Evolutionary conservation across 208 protist species (phyloP), one percentile per base, ranked within the genome.

Genomic region (Acanthamoeba castellanii): DNA sequence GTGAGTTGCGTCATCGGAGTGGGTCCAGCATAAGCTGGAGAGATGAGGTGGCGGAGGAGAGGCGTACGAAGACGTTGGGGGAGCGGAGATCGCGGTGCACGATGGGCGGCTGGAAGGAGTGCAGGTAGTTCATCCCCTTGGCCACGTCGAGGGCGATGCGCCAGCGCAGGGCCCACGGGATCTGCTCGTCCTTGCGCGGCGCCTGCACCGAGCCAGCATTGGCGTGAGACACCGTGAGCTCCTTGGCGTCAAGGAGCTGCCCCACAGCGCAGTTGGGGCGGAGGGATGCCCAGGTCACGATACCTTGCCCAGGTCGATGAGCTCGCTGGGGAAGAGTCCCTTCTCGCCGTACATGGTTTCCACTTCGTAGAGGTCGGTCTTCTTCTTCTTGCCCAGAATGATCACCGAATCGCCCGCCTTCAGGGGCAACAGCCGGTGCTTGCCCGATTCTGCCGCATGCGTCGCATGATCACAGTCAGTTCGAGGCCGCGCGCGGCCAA

Each of bases 41-140:
- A 70, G 92, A 68, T 27, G 20, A 34, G 13, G 5, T 9, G 64
- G 64, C 3, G 27, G 64, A 34, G 90, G 14, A 1, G 13, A n/a
- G 20, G 20, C 85, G 55, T 30, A 96, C 72, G 37, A 96, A 96
- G 72, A 96, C 89, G 47, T 96, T 96, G 45, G 95, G 95, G 2
- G 61, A 88, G 59, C 94, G 85, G 50, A 96, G 61, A 88, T 96
- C 95, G 68, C 95, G 57, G 85, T 96, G 95, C 27, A 96, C 89
- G 61, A 96, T 96, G 11, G 95, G 95, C 14, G 93, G 93, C 66
- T 34, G 42, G 85, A 70, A 72, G 30, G 64, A 72, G 68, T 96
- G 95, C 70, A 57, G 42, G 59, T 72, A 93, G 37, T 11, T 25
- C 42, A 92, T 95, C 61, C 95, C 94, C n/a, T 45, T 61, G 9